Evolutionary conservation across 768 basidiomycete species (phyloP).

Genomic region (Leccinum ochraceum): DNA sequence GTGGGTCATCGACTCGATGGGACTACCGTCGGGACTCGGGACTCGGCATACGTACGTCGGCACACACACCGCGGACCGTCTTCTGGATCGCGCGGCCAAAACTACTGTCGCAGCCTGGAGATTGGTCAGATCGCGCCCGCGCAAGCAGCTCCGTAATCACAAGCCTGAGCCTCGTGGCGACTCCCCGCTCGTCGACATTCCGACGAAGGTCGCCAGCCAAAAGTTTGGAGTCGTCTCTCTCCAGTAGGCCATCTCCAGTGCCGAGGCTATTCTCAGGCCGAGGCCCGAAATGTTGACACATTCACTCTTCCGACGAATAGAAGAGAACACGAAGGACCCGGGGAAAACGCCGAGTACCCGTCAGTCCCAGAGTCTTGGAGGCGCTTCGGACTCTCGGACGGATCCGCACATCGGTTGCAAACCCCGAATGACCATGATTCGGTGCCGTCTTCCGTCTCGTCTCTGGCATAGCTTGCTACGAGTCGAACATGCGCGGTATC

Average conservation of each 20-base stretch:
- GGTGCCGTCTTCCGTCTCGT: background rate
- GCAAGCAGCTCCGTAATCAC: too few species aligned
- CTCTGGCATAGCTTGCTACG: background rate
- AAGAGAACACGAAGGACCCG: background rate
- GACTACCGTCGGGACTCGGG: too few species aligned
- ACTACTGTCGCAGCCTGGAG: background rate
- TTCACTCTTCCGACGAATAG: background rate
- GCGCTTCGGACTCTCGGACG: slow-evolving; percentile 4
- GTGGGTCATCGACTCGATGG: too few species aligned
- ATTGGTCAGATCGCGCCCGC: background rate
- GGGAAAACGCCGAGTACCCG: background rate
- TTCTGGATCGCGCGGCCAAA: background rate
- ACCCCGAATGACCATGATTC: background rate
- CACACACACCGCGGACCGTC: background rate
- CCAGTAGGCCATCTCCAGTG: background rate
- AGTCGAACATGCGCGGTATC: background rate
- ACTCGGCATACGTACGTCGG: too few species aligned
- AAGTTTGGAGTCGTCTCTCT: background rate
- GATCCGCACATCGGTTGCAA: background rate
- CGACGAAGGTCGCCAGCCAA: background rate
- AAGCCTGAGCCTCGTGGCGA: background rate
- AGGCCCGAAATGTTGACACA: background rate
- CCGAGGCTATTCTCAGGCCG: background rate
- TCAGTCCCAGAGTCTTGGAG: background rate
- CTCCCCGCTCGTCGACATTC: background rate